Conservation (phyloP, 495 filamentous ascomycete species). For the Darksidea phi region DNA sequence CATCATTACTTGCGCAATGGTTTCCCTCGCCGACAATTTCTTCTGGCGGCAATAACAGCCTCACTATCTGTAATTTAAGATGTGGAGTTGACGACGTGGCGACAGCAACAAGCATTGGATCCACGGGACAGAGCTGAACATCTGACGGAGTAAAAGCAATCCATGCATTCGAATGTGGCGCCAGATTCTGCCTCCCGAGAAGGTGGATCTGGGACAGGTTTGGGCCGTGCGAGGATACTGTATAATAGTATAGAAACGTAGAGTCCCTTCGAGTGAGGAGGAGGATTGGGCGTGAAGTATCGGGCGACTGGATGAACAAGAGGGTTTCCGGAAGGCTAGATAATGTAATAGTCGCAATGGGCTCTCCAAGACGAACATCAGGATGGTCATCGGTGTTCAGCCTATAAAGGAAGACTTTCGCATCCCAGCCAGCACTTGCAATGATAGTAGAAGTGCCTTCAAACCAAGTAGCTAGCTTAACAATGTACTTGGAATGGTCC, state of each 20-base stretch:
- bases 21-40: not conserved
- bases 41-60: slow-evolving; percentile 53
- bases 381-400: slow-evolving; percentile 12
- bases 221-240: slow-evolving; percentile 35
- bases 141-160: slow-evolving; percentile 61
- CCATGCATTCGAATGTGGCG: slow-evolving; percentile 65
- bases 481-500: slow-evolving; percentile 64
- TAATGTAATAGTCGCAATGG: slow-evolving; percentile 52
- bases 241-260: slow-evolving; percentile 61
- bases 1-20: not conserved
- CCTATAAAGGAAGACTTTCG: slow-evolving; percentile 56
- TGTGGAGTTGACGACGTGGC: slow-evolving; percentile 62
- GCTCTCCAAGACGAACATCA: slow-evolving; percentile 34
- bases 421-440: slow-evolving; percentile 67
- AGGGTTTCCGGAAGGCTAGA: slow-evolving; percentile 63
- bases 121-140: slow-evolving; percentile 56
- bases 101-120: slow-evolving; percentile 58
- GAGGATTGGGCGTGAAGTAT: slow-evolving; percentile 49
- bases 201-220: not conserved
- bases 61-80: slow-evolving; percentile 66
- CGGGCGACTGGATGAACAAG: slow-evolving; percentile 53
- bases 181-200: slow-evolving; percentile 61
- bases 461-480: slow-evolving; percentile 52
- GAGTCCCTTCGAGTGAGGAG: slow-evolving; percentile 61
- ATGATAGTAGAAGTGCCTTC: slow-evolving; percentile 46